These are phyloP conservation scores for Vachellia collinsii DNA, from an alignment of 306 rosid genomes.

Conservation along the genomic window DNA sequence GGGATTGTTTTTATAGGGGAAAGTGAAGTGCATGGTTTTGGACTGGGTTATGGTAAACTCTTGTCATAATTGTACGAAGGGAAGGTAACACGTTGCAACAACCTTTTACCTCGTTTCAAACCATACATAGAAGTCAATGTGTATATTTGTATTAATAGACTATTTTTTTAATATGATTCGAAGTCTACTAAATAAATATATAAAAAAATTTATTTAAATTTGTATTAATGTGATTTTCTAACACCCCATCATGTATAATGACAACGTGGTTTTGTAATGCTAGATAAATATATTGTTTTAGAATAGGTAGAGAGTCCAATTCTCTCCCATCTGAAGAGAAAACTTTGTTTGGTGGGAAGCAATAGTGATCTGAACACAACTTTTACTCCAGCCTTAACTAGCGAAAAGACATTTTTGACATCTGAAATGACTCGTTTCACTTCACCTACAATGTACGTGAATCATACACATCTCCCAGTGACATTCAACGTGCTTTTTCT, in stretches of 20 bases:
- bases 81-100: background rate
- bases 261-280: too few relatives aligned
- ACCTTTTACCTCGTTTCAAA: background rate
- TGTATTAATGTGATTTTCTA: too few relatives aligned
- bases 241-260: too few relatives aligned
- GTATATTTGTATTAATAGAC: too few relatives aligned
- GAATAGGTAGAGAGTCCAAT: background rate
- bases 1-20: background rate
- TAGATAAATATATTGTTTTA: too few relatives aligned
- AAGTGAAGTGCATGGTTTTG: slow-evolving; percentile 15
- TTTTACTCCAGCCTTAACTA: slow-evolving; percentile 49
- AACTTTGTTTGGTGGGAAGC: background rate
- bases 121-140: background rate
- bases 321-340: slow-evolving; percentile 14
- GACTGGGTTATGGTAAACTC: background rate
- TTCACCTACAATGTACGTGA: background rate
- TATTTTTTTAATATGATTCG: too few relatives aligned
- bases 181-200: too few relatives aligned
- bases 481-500: background rate
- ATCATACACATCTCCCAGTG: background rate
- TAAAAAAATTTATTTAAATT: too few relatives aligned
- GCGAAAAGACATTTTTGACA: slow-evolving; percentile 33
- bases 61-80: background rate
- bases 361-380: slow-evolving; percentile 45
- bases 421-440: slow-evolving; percentile 43